Conservation (phyloP, 352 stramenopile genomes). For the Phytophthora cryptogea region DNA sequence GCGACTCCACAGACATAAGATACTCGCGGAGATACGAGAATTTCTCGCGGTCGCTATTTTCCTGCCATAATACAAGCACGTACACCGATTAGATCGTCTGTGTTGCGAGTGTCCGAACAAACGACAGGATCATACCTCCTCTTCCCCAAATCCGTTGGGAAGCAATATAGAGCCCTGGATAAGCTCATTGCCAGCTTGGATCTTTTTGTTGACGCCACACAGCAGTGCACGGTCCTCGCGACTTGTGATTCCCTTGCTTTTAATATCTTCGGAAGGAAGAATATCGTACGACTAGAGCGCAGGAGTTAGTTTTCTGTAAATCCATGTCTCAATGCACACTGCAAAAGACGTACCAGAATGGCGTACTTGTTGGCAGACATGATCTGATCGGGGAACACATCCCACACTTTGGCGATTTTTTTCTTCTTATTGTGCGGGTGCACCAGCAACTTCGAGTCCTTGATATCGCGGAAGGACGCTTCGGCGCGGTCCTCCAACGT, state of each 20-base stretch:
- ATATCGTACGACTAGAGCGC: slow-evolving; percentile 80
- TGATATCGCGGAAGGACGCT: slow-evolving; percentile 78
- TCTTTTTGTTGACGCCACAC: slow-evolving; percentile 77
- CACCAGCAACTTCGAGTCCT: slow-evolving; percentile 63
- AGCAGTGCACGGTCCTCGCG: slow-evolving; percentile 74
- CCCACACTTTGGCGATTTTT: slow-evolving; percentile 81
- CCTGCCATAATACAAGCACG: slow-evolving; percentile 35
- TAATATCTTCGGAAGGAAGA: slow-evolving; percentile 78
- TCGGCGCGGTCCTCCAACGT: slow-evolving; percentile 81
- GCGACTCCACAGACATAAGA: slow-evolving; percentile 66
- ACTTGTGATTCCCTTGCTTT: slow-evolving; percentile 71
- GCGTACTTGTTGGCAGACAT: slow-evolving; percentile 83
- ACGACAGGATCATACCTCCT: slow-evolving; percentile 41
- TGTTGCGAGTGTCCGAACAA: neutral
- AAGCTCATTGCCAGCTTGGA: slow-evolving; percentile 51
- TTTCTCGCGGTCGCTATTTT: slow-evolving; percentile 68
- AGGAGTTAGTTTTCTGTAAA: slow-evolving; percentile 7
- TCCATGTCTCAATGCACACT: neutral
- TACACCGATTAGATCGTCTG: slow-evolving; percentile 8
- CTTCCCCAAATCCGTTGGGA: slow-evolving; percentile 55
- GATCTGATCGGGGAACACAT: slow-evolving; percentile 82
- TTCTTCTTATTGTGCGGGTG: slow-evolving; percentile 86
- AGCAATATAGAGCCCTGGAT: slow-evolving; percentile 82
- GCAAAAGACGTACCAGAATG: slow-evolving; percentile 58
- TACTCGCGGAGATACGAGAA: slow-evolving; percentile 87